Base-by-base conservation (phyloP, 257 asterid genomes). In the Lycium barbarum region DNA sequence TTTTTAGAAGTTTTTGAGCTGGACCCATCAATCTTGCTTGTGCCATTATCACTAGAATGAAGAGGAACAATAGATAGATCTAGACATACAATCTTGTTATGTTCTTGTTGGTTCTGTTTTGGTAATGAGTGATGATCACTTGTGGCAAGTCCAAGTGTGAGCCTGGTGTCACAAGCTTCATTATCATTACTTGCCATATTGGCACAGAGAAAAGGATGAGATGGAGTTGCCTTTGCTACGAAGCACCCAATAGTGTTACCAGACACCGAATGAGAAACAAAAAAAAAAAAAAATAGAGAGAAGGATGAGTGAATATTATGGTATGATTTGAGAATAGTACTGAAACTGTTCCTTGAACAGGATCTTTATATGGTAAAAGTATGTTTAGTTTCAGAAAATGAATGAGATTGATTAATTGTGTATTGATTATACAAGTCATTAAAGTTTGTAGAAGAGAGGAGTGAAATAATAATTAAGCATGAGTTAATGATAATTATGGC, bases 31-130 rank as follows among this genome's bases (percentile, higher is more conserved):
- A n/a, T 43, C 53, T 67, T 45, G 8, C 2, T n/a, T 36, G 11
- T 66, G 18, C 11, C 89, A 83, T 53, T 26, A 71, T 81, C 79
- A 17, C 72, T 68, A 15, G 88, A 59, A 33, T 89, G 89, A 65
- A 83, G 88, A n/a, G 89, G 90, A 85, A 92, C 85, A 86, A 92
- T 88, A 8, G 95, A 90, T 18, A 90, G 93, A 86, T 90, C 91
- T 10, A 91, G 86, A 82, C 89, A 89, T 3, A 59, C 49, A 7
- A 86, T 67, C 4, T 87, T 86, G 33, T 61, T 89, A 1, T 86
- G 79, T 1, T 89, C 49, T 18, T 59, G 15, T 22, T 85, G 49
- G 61, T 36, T 91, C 53, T 71, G 80, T 82, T 88, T 90, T 4
- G 90, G 89, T 47, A 26, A 84, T 7, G 83, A 83, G 7, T 40